Conservation (phyloP, 495 filamentous ascomycete species). For the Daldinia vernicosa region DNA sequence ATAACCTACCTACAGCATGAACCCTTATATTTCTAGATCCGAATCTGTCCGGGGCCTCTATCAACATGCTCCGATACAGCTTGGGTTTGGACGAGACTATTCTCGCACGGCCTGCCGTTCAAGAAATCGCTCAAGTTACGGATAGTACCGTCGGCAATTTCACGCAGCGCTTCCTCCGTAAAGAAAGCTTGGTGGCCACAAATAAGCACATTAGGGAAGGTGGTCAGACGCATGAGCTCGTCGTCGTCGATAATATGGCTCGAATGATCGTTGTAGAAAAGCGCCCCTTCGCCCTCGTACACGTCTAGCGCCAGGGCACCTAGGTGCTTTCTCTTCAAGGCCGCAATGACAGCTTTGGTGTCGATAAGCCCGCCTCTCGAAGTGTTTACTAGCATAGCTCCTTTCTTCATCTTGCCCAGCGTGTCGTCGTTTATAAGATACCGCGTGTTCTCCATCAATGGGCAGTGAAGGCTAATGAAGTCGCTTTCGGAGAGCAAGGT, state of each 20-base stretch:
- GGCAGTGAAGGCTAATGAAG: constrained; percentile 72
- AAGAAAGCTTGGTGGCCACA: constrained; percentile 78
- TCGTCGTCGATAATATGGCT: constrained; percentile 75
- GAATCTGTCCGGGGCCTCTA: constrained; percentile 37
- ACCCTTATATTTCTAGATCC: constrained; percentile 28
- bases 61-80: constrained; percentile 8
- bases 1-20: constrained; percentile 7
- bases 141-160: constrained; percentile 71
- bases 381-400: constrained; percentile 71
- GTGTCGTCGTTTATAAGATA: constrained; percentile 68
- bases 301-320: constrained; percentile 67
- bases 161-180: constrained; percentile 69
- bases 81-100: constrained; percentile 49
- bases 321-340: constrained; percentile 65
- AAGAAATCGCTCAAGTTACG: constrained; percentile 59
- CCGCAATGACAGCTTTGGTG: constrained; percentile 64
- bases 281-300: constrained; percentile 62
- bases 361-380: constrained; percentile 71
- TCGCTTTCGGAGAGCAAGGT: constrained; percentile 63
- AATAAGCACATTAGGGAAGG: constrained; percentile 74
- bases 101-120: constrained; percentile 45
- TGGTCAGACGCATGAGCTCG: constrained; percentile 71
- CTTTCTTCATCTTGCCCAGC: constrained; percentile 64
- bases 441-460: constrained; percentile 65
- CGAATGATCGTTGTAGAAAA: constrained; percentile 73